Base-by-base conservation (phyloP, 2,329 filamentous ascomycete genomes). In the Coniochaeta sp. region DNA sequence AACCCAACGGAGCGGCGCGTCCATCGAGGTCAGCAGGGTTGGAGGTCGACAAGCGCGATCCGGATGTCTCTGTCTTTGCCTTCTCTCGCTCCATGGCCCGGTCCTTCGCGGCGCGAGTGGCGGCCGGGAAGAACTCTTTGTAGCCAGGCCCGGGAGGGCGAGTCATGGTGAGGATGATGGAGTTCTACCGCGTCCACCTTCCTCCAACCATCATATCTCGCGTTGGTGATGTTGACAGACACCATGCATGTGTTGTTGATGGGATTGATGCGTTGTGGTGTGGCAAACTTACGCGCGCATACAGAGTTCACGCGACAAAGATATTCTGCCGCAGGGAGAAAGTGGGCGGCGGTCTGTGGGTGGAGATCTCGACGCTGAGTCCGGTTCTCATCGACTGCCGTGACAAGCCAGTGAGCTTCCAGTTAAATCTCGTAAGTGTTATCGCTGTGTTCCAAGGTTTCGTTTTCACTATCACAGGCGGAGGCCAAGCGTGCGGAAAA, bases 61-160 rank as follows among this genome's bases (percentile, higher is more conserved):
- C 68, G 75, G 73, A 58, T 74, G 75, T 66, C 76, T 77, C 62
- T 12, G 74, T 74, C 73, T 77, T 85, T 78, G 81, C 79, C 73
- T 81, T 86, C 71, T 85, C 83, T 71, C 84, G 79, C 73, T 87
- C 83, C 71, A 80, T 81, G 65, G 82, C 80, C 69, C 79, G 80
- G 71, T 84, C 80, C 73, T 79, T 79, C 60, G 81, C 79, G 61
- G 85, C 86, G 68, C 85, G 84, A 67, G 90, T 89, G 71, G 89
- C 90, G 72, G 88, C 86, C 67, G 89, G 89, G 76, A 92, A 93
- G 82, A 91, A 95, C 78, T 92, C 87, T 77, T 89, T 89, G 82
- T 92, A 93, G 78, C 88, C 87, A 79, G 89, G 88, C 75, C 81
- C 80, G 64, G 83, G 82, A 73, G 88, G 85, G 80, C 89, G 90